phyloP scores from a whole-genome alignment of 139 green algal species.

The Chlamydomonas asymmetrica region DNA sequence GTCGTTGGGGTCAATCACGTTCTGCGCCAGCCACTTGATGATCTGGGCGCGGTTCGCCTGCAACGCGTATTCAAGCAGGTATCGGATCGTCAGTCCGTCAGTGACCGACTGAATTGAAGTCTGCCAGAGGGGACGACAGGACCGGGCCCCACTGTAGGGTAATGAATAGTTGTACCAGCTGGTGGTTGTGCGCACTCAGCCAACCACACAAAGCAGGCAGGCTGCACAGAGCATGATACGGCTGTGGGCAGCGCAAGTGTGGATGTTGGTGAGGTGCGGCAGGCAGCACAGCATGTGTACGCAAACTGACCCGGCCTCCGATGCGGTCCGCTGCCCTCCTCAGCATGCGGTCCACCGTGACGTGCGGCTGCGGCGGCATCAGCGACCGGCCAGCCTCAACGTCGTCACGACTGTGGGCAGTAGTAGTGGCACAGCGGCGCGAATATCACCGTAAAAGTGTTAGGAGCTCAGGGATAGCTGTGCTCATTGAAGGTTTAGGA shows the following conservation, averaged over 20 bases:
- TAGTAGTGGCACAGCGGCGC: too few relatives aligned
- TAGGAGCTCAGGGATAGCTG: too few relatives aligned
- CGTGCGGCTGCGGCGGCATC: constrained; percentile 49
- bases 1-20: constrained; percentile 62
- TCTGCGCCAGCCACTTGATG: constrained; percentile 44
- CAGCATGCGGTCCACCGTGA: constrained; percentile 46
- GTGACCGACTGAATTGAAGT: too few relatives aligned
- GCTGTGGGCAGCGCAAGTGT: not conserved
- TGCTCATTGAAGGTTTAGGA: too few relatives aligned
- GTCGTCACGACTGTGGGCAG: constrained; percentile 16
- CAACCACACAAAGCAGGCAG: not conserved
- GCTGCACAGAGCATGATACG: not conserved
- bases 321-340: constrained; percentile 43
- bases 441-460: too few relatives aligned
- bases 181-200: too few relatives aligned
- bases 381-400: constrained; percentile 43
- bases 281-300: not conserved
- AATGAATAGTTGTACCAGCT: too few relatives aligned
- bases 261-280: too few relatives aligned
- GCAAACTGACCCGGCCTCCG: constrained; percentile 34
- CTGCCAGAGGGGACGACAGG: too few relatives aligned
- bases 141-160: too few relatives aligned
- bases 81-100: too few relatives aligned
- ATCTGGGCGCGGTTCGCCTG: constrained; percentile 44
- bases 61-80: too few relatives aligned